These are phyloP conservation scores for Hyaloscypha variabilis DNA, from an alignment of 495 filamentous ascomycete species.

Conservation along the genomic window DNA sequence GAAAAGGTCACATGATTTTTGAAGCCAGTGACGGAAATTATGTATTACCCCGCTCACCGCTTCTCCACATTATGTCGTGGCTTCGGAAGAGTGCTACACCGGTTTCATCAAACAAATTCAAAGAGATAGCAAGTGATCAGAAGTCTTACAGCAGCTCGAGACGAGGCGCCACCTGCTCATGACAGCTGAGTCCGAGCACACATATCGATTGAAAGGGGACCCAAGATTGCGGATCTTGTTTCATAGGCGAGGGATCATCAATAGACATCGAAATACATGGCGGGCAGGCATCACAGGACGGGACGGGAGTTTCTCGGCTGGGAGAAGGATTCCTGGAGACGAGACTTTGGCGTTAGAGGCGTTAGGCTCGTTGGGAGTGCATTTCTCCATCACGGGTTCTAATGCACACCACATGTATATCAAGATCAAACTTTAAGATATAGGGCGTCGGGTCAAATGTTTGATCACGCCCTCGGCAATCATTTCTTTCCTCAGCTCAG, in stretches of 20 bases:
- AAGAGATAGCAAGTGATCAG: constrained; percentile 10
- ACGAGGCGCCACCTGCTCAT: background rate
- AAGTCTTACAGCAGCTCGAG: background rate
- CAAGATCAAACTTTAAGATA: background rate
- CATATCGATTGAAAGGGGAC: background rate
- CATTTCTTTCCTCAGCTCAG: background rate
- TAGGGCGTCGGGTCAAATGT: background rate
- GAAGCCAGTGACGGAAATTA: background rate
- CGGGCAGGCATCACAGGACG: background rate
- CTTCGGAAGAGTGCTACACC: background rate
- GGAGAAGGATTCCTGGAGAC: constrained; percentile 6
- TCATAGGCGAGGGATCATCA: background rate
- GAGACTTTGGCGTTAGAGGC: background rate
- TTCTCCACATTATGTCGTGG: background rate
- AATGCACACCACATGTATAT: constrained; percentile 5
- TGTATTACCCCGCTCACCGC: constrained; percentile 14
- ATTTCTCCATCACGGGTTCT: constrained; percentile 2
- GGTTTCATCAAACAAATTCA: constrained; percentile 1
- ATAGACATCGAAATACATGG: background rate
- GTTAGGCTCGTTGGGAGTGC: constrained; percentile 1
- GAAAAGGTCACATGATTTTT: constrained; percentile 29
- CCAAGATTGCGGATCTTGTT: background rate
- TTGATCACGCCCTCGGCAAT: background rate
- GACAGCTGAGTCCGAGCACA: constrained; percentile 9
- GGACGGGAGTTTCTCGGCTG: constrained; percentile 17